These are phyloP conservation scores for Ogataea minuta DNA, from an alignment of 805 yeast genomes.

Conservation along the genomic window DNA sequence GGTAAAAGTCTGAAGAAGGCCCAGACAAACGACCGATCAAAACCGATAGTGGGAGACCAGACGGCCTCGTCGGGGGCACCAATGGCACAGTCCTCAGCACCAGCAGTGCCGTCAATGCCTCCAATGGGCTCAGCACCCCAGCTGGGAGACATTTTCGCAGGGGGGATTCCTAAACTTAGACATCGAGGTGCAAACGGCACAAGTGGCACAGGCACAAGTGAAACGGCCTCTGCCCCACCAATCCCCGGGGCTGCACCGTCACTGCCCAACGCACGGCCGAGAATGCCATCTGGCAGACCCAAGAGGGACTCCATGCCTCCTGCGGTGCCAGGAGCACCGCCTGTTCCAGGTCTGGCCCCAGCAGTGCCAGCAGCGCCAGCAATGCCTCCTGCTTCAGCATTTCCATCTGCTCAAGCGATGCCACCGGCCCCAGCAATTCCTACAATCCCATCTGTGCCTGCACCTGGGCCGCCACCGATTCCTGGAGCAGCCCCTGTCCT, in stretches of 20 bases:
- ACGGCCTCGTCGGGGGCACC: slow-evolving; percentile 19
- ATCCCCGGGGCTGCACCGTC: slow-evolving; percentile 20
- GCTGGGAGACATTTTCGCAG: slow-evolving; percentile 70
- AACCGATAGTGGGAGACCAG: slow-evolving; percentile 48
- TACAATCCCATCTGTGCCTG: slow-evolving; percentile 4
- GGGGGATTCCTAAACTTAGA: slow-evolving; percentile 74
- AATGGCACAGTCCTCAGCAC: too few species aligned
- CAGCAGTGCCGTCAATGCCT: slow-evolving; percentile 17
- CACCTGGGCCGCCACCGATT: slow-evolving; percentile 21
- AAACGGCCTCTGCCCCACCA: slow-evolving; percentile 10
- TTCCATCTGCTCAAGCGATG: slow-evolving; percentile 18
- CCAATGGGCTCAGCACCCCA: slow-evolving; percentile 42
- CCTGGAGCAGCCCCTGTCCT: slow-evolving; percentile 21
- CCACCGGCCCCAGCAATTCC: not conserved
- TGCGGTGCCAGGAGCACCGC: slow-evolving; percentile 25
- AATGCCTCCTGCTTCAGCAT: not conserved
- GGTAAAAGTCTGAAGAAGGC: slow-evolving; percentile 62
- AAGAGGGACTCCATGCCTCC: slow-evolving; percentile 26
- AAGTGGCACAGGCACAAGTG: not conserved
- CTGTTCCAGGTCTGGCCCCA: slow-evolving; percentile 21
- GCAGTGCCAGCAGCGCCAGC: slow-evolving; percentile 7
- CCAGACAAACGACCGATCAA: slow-evolving; percentile 64
- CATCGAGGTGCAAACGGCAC: slow-evolving; percentile 33
- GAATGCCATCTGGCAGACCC: slow-evolving; percentile 5
- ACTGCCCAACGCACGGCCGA: slow-evolving; percentile 20